Conservation (phyloP, 306 rosid genomes). For the Acmispon strigosus region DNA sequence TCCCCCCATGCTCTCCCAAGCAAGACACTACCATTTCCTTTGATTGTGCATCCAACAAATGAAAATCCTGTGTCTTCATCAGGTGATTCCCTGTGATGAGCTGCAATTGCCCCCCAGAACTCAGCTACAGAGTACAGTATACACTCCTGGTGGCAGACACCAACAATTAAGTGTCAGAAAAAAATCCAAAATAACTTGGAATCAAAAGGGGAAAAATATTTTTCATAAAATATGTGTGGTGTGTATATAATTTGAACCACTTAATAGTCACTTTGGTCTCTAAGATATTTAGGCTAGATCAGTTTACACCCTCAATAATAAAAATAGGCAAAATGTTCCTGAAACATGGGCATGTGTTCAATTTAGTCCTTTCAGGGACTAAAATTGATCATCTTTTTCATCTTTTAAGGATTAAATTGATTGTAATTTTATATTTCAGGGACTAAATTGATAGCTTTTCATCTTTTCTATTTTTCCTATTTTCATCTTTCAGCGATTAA, state of each 20-base stretch:
- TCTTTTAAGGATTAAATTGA: no score
- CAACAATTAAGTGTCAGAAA: background rate
- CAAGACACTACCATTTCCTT: constrained; percentile 42
- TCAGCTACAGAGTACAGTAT: constrained; percentile 39
- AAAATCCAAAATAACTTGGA: background rate
- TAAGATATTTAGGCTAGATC: no score
- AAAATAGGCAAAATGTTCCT: no score
- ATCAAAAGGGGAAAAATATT: background rate
- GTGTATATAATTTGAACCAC: background rate
- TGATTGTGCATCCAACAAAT: constrained; percentile 44
- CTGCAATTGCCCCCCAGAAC: constrained; percentile 67
- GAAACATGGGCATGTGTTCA: no score
- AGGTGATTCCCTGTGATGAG: constrained; percentile 54
- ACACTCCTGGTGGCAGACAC: constrained; percentile 38
- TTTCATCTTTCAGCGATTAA: no score
- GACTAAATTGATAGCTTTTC: no score
- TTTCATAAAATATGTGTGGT: background rate
- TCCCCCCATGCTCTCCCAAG: constrained; percentile 78
- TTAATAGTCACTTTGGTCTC: no score
- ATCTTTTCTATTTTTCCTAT: no score
- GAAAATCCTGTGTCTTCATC: constrained; percentile 59
- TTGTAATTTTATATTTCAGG: no score
- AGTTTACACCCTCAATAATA: no score
- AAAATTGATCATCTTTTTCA: no score
- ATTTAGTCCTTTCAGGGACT: no score